Base-by-base conservation (phyloP, 176 grass and related monocot species). In the Aegilops sharonensis region DNA sequence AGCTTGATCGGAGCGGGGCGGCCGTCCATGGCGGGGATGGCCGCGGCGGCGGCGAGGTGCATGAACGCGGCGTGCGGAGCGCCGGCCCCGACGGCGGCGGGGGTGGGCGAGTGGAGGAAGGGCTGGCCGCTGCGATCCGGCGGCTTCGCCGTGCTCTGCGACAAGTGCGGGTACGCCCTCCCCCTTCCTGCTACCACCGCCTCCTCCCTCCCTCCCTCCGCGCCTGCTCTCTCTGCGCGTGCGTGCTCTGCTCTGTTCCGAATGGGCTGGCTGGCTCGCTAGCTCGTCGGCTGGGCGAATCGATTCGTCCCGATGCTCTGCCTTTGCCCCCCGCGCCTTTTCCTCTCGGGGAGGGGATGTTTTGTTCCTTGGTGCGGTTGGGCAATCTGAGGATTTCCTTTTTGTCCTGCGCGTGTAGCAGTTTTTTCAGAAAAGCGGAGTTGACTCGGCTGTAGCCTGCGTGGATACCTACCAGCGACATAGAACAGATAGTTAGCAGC, bases 71-170 rank as follows among this genome's bases (percentile, higher is more conserved):
- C 70, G 32, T 99, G 97, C 66, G 86, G 88, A 67, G 87, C 83
- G 27, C 68, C 78, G 80, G 64, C 87, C n/a, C 72, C 86, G 13
- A 29, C 61, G 23, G 25, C 72, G 29, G 83, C 75, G 8, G 78
- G 64, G 9, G 92, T 40, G n/a, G 93, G 87, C 29, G 97, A 97
- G 82, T 97, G 97, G 94, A 84, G 90, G 85, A 97, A 89, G 83
- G 97, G 97, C 5, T 99, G 97, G 97, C 84, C 81, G 60, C 87
- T 99, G 89, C 89, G 94, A 94, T 92, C 92, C 54, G 97, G 94
- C 39, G 91, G 74, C 75, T 94, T 90, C 80, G 92, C 92, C 8
- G 12, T 84, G 77, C 92, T 99, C 75, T 99, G 97, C 89, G 92
- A 90, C 87, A 99, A 99, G 92, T 99, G 97, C 85, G 92, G 97